phyloP scores from a whole-genome alignment of 164 flowering plant genomes.

The Chloranthus sessilifolius region DNA sequence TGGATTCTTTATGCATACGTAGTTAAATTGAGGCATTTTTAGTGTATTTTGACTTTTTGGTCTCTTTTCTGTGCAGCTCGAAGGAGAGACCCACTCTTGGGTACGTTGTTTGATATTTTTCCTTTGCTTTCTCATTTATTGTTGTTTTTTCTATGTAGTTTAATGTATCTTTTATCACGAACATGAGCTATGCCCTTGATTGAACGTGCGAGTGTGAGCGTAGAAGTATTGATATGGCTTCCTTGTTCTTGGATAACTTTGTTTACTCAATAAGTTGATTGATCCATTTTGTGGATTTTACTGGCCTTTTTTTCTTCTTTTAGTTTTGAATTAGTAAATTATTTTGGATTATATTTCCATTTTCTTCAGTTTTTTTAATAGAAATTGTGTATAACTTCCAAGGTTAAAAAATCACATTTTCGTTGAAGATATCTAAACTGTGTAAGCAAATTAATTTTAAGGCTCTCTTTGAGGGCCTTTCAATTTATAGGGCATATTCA shows the following conservation, averaged over 20 bases:
- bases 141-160: background rate
- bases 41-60: background rate
- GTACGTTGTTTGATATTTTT: constrained; percentile 46
- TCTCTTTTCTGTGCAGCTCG: constrained; percentile 62
- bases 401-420: too few relatives aligned
- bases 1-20: too few relatives aligned
- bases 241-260: background rate
- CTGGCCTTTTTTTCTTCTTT: background rate
- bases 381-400: too few relatives aligned
- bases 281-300: background rate
- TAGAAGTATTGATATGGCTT: too few relatives aligned
- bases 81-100: constrained; percentile 99
- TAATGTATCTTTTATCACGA: background rate
- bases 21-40: background rate
- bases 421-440: too few relatives aligned
- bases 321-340: too few relatives aligned
- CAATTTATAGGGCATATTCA: too few relatives aligned
- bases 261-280: background rate
- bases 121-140: background rate
- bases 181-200: background rate
- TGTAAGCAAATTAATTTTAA: too few relatives aligned
- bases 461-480: too few relatives aligned
- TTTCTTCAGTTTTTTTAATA: too few relatives aligned
- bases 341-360: too few relatives aligned
- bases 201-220: too few relatives aligned